Conservation (phyloP, 2,329 filamentous ascomycete species). For the Xylariaceae sp. region DNA sequence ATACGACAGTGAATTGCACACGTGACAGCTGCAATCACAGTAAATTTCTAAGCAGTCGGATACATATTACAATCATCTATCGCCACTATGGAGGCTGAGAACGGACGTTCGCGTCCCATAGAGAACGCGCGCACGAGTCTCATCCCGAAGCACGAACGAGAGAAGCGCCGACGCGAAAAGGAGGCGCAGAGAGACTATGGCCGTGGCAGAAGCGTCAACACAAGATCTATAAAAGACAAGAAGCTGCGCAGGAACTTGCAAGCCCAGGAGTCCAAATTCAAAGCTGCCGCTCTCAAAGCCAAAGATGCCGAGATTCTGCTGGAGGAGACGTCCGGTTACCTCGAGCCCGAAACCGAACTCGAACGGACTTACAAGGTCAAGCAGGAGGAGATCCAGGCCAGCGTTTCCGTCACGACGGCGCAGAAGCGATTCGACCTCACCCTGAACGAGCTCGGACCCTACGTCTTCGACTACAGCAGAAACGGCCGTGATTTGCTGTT, state of each 20-base stretch:
- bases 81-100: conserved; percentile 33
- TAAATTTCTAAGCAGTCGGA: neutral
- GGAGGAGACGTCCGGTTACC: conserved; percentile 77
- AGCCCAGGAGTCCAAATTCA: conserved; percentile 74
- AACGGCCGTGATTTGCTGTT: conserved; percentile 84
- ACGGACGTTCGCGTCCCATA: conserved; percentile 47
- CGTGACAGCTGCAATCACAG: neutral
- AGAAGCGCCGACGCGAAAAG: conserved; percentile 47
- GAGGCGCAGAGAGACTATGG: conserved; percentile 75
- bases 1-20: neutral
- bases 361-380: conserved; percentile 90
- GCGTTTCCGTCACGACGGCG: conserved; percentile 74
- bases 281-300: conserved; percentile 73
- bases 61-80: neutral
- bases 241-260: conserved; percentile 80
- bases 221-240: conserved; percentile 75
- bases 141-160: conserved; percentile 45
- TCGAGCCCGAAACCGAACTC: conserved; percentile 82
- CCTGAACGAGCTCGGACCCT: conserved; percentile 77
- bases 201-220: conserved; percentile 69
- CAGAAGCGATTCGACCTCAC: conserved; percentile 91
- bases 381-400: conserved; percentile 74
- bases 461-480: conserved; percentile 80
- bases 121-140: conserved; percentile 48
- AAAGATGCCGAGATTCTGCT: conserved; percentile 94